Conservation (phyloP, 345 rosid genomes). For the Brassica carinata region DNA sequence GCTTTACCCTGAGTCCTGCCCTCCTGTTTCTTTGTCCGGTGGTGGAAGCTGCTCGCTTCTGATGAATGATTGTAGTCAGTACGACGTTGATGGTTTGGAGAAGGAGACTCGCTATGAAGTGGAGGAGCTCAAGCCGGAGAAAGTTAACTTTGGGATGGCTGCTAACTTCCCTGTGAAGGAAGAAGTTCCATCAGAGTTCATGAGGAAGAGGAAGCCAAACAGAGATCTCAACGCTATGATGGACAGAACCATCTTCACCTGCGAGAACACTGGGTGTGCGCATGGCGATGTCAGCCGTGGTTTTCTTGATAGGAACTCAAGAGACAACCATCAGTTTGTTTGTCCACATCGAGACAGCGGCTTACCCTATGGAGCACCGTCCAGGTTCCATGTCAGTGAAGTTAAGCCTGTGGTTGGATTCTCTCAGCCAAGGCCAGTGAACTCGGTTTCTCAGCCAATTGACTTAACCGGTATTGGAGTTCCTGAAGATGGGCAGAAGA, state of each 20-base stretch:
- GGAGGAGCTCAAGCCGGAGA: conserved; percentile 64
- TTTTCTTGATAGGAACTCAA: conserved; percentile 64
- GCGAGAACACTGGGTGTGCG: conserved; percentile 75
- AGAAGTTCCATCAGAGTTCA: conserved; percentile 55
- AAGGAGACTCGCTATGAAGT: conserved; percentile 61
- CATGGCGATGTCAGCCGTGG: conserved; percentile 64
- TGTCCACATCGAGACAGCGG: conserved; percentile 60
- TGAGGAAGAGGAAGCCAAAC: conserved; percentile 69
- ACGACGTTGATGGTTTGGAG: conserved; percentile 76
- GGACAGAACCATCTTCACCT: conserved; percentile 73
- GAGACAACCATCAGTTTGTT: conserved; percentile 86
- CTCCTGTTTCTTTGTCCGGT: conserved; percentile 54
- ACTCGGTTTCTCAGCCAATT: conserved; percentile 48
- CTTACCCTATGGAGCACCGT: conserved; percentile 50
- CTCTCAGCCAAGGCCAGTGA: conserved; percentile 57
- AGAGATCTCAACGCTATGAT: conserved; percentile 54
- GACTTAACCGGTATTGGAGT: conserved; percentile 75
- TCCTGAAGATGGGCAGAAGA: conserved; percentile 94
- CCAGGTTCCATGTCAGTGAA: conserved; percentile 70
- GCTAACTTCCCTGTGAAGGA: conserved; percentile 63
- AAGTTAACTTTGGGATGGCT: conserved; percentile 49
- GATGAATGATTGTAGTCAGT: conserved; percentile 69
- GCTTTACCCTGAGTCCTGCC: conserved; percentile 47
- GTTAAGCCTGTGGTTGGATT: conserved; percentile 71
- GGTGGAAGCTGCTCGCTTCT: conserved; percentile 51